Percentiles rank a stretch among this genome's conserved stretches.
Conservation (phyloP, 768 basidiomycete genomes). For the Stropharia rugosoannulata region DNA sequence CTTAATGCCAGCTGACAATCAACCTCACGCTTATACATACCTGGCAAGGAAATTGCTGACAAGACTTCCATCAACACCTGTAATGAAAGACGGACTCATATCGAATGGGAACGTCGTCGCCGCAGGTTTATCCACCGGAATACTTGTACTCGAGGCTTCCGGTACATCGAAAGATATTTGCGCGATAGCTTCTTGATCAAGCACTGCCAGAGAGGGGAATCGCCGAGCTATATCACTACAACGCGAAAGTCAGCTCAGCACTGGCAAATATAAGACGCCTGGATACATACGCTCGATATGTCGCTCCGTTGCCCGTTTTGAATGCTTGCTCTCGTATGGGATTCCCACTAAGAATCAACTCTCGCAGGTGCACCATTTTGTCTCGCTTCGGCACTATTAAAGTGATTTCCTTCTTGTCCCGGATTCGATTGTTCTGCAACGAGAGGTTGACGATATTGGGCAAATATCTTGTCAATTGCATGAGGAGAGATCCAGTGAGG, state of each 20-base stretch:
- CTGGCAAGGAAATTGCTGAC: slow-evolving; percentile 79
- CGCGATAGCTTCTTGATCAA: slow-evolving; percentile 80
- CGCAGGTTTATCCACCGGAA: slow-evolving; percentile 42
- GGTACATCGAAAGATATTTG: slow-evolving; percentile 81
- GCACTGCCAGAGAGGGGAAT: slow-evolving; percentile 77
- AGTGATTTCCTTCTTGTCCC: slow-evolving; percentile 69
- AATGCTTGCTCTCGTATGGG: slow-evolving; percentile 67
- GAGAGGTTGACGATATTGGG: slow-evolving; percentile 82
- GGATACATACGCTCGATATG: slow-evolving; percentile 63
- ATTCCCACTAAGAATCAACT: slow-evolving; percentile 74
- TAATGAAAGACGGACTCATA: slow-evolving; percentile 72
- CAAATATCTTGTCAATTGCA: slow-evolving; percentile 67
- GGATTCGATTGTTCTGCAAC: slow-evolving; percentile 73
- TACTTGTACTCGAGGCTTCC: slow-evolving; percentile 43
- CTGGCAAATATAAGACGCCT: neutral
- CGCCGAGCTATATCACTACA: slow-evolving; percentile 76
- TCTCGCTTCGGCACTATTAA: slow-evolving; percentile 57
- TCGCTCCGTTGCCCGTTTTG: slow-evolving; percentile 53
- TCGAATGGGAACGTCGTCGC: slow-evolving; percentile 77
- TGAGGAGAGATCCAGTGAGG: slow-evolving; percentile 54
- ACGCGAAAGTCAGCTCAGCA: slow-evolving; percentile 3
- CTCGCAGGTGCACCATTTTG: slow-evolving; percentile 63
- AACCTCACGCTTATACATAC: slow-evolving; percentile 37
- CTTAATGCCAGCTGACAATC: slow-evolving; percentile 7
- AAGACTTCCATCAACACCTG: slow-evolving; percentile 66